A percentile compares a stretch with the other conserved stretches of the same genome.
phyloP scores from a whole-genome alignment of 768 basidiomycete genomes.

The Amanita exitialis region DNA sequence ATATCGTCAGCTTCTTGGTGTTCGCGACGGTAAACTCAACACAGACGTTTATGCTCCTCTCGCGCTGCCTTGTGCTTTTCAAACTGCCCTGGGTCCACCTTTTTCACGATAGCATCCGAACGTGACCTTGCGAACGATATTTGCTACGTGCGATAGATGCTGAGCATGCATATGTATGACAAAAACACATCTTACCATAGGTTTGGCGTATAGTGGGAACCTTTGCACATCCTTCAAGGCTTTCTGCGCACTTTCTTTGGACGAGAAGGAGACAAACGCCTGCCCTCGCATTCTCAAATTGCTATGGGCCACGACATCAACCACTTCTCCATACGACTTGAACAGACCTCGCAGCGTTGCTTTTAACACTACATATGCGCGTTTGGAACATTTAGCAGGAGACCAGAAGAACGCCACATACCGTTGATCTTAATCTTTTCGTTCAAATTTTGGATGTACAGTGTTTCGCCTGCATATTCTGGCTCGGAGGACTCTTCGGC shows the following conservation, averaged over 20 bases:
- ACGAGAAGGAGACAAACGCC: slow-evolving; percentile 90
- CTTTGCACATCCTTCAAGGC: slow-evolving; percentile 89
- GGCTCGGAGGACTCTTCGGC: slow-evolving; percentile 15
- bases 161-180: not conserved
- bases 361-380: slow-evolving; percentile 58
- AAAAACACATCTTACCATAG: slow-evolving; percentile 60
- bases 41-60: slow-evolving; percentile 77
- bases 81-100: slow-evolving; percentile 46
- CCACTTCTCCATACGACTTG: slow-evolving; percentile 85
- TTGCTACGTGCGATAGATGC: slow-evolving; percentile 46
- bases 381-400: not conserved
- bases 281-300: slow-evolving; percentile 98
- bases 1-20: slow-evolving; percentile 4
- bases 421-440: slow-evolving; percentile 85
- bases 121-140: slow-evolving; percentile 85
- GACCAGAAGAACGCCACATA: slow-evolving; percentile 16
- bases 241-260: slow-evolving; percentile 72
- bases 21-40: not conserved
- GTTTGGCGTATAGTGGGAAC: slow-evolving; percentile 93
- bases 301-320: slow-evolving; percentile 91
- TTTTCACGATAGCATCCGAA: slow-evolving; percentile 86
- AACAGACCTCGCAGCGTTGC: slow-evolving; percentile 81
- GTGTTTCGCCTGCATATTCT: slow-evolving; percentile 65
- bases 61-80: slow-evolving; percentile 71
- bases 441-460: slow-evolving; percentile 95